Evolutionary conservation across 1,284 basidiomycete genomes (phyloP).

Genomic region (Chalciporus sp.): DNA sequence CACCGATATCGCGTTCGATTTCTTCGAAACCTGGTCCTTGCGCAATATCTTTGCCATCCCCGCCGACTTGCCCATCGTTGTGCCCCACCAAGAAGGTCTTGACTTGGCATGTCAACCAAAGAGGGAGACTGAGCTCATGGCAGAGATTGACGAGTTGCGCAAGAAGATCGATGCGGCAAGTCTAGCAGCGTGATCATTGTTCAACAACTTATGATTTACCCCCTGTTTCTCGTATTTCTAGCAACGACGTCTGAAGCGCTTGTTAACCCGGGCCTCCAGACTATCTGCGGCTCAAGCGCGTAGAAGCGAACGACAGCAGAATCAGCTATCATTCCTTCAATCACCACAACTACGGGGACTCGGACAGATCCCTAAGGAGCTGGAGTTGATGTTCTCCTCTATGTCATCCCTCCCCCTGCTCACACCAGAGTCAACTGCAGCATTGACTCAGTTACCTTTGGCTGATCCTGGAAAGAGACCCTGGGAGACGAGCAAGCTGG

Average conservation of each 20-base stretch:
- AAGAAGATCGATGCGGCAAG: slow-evolving; percentile 62
- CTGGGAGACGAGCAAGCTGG: slow-evolving; percentile 69
- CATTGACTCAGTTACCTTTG: slow-evolving; percentile 41
- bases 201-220: slow-evolving; percentile 6
- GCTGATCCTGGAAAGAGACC: slow-evolving; percentile 64
- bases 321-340: slow-evolving; percentile 49
- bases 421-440: slow-evolving; percentile 45
- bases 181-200: slow-evolving; percentile 9
- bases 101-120: slow-evolving; percentile 52
- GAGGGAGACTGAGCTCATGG: slow-evolving; percentile 57
- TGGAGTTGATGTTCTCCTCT: slow-evolving; percentile 46
- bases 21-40: slow-evolving; percentile 78
- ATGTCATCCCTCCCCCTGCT: slow-evolving; percentile 54
- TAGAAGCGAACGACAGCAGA: slow-evolving; percentile 46
- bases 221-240: slow-evolving; percentile 29
- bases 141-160: slow-evolving; percentile 63
- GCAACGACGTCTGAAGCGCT: slow-evolving; percentile 65
- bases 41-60: slow-evolving; percentile 76
- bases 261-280: slow-evolving; percentile 50
- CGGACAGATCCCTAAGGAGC: slow-evolving; percentile 39
- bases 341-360: slow-evolving; percentile 37
- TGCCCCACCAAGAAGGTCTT: slow-evolving; percentile 66
- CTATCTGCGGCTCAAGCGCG: slow-evolving; percentile 46
- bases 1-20: slow-evolving; percentile 79
- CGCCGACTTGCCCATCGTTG: slow-evolving; percentile 62